phyloP scores from a whole-genome alignment of 352 stramenopile genomes.

The Phytophthora tentaculata region DNA sequence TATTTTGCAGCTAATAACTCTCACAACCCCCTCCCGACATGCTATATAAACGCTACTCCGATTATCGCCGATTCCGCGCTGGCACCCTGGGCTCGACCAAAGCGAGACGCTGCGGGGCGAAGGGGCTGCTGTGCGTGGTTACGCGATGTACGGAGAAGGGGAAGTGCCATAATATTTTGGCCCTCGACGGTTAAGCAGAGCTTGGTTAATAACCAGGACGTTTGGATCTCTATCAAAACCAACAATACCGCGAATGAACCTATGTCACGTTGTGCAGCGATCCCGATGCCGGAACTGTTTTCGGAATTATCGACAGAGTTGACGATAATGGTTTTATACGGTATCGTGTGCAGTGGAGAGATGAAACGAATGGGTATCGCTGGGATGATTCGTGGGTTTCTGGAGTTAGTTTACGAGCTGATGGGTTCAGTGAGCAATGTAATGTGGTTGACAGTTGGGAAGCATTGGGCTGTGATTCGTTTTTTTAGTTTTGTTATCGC shows the following conservation, averaged over 20 bases:
- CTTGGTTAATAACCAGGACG: no score
- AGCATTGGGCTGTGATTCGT: not conserved
- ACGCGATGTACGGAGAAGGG: not conserved
- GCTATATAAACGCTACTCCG: no score
- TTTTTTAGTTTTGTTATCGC: not conserved
- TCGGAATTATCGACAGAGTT: not conserved
- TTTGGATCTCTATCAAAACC: no score
- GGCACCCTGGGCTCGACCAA: slow-evolving; percentile 8
- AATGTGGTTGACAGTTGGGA: not conserved
- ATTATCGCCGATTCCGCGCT: not conserved
- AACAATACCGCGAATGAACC: no score
- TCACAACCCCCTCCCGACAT: no score
- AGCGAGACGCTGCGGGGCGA: slow-evolving; percentile 8
- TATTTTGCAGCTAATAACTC: no score
- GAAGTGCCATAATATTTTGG: no score
- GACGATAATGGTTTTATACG: not conserved
- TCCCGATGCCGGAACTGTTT: not conserved
- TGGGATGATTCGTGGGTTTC: not conserved
- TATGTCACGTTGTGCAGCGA: not conserved
- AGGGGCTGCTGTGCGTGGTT: not conserved
- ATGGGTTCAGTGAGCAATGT: not conserved
- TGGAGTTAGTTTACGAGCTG: not conserved
- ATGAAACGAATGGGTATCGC: not conserved
- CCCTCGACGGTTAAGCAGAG: no score
- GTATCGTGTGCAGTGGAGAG: not conserved